phyloP scores from a whole-genome alignment of 1,284 basidiomycete genomes.

The Wallemia hederae region DNA sequence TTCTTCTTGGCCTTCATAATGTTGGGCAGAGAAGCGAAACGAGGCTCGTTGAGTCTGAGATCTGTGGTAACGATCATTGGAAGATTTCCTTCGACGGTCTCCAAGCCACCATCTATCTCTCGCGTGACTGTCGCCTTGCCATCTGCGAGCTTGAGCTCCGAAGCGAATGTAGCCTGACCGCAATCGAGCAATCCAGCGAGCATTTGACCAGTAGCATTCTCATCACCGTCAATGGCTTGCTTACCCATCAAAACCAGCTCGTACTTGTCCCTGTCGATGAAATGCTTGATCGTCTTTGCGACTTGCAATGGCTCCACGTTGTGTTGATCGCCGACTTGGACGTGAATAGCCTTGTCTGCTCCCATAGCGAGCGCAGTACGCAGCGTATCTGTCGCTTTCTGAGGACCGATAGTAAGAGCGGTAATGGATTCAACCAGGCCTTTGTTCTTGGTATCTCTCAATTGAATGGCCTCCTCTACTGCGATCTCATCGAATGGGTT shows the following conservation, averaged over 20 bases:
- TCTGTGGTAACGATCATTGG: slow-evolving; percentile 83
- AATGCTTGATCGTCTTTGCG: slow-evolving; percentile 48
- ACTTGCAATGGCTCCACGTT: slow-evolving; percentile 60
- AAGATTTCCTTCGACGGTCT: slow-evolving; percentile 49
- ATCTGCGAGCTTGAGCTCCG: slow-evolving; percentile 51
- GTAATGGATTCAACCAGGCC: slow-evolving; percentile 55
- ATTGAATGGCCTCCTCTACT: slow-evolving; percentile 83
- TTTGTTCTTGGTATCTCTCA: slow-evolving; percentile 56
- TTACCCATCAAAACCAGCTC: slow-evolving; percentile 94
- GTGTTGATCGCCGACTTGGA: slow-evolving; percentile 40
- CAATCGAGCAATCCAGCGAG: slow-evolving; percentile 73
- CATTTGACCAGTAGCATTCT: slow-evolving; percentile 94
- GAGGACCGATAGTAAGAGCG: slow-evolving; percentile 68
- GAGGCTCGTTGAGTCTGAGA: slow-evolving; percentile 60
- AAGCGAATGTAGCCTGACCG: slow-evolving; percentile 86
- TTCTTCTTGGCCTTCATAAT: slow-evolving; percentile 99
- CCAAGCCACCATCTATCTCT: slow-evolving; percentile 83
- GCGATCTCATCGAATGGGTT: slow-evolving; percentile 95
- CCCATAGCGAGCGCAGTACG: slow-evolving; percentile 95
- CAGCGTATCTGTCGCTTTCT: slow-evolving; percentile 68
- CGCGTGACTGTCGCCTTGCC: slow-evolving; percentile 42
- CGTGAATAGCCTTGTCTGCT: slow-evolving; percentile 72
- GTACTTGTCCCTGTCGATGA: slow-evolving; percentile 42
- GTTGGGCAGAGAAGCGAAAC: slow-evolving; percentile 76
- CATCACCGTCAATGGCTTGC: slow-evolving; percentile 92